Evolutionary conservation across 495 filamentous ascomycete genomes (phyloP), one percentile per base, ranked within the genome.

Genomic region (Hyaloscypha finlandica): DNA sequence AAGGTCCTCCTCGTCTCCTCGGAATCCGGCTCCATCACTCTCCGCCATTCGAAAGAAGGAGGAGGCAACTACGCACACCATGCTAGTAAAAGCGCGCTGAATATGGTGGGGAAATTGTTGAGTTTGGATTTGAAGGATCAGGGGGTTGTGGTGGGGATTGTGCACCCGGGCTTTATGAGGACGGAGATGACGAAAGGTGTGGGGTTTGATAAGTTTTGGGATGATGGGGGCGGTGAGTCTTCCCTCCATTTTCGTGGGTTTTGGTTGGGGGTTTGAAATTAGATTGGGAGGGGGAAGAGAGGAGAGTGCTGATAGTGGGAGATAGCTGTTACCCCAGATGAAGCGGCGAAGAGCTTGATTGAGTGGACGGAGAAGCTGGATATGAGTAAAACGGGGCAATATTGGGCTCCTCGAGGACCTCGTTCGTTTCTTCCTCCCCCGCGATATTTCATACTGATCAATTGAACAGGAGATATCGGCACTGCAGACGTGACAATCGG

Each of bases 141-240:
- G 52, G 85, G 82, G 0, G 81, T 92, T 59, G 81, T 88, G 2
- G 85, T 92, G 9, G 87, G 83, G 6, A 77, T 91, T 59, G 81
- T 92, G 22, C 89, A 92, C 75, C 89, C 90, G 4, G 88, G 89
- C 0, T 91, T 91, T 73, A 90, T 92, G 88, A 77, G 89, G 57
- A 91, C 89, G 20, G 87, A 91, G 71, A 90, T 91, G 87, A 91
- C 89, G 6, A 84, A 80, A 68, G 77, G 83, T 3, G 89, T 91
- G 31, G 89, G 86, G 11, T 91, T 90, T 71, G 89, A 92, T 72
- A 84, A 89, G 71, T 90, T 80, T 69, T 90, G 85, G 84, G 88
- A 90, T 74, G 79, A 71, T 45, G 88, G 87, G 48, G 88, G 87
- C 69, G 87, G 85, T 89, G 67, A 76, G 82, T 74, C 9, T 29